phyloP scores from a whole-genome alignment of 225 moss, liverwort and hornwort genomes.

The Physcomitrellopsis africana region DNA sequence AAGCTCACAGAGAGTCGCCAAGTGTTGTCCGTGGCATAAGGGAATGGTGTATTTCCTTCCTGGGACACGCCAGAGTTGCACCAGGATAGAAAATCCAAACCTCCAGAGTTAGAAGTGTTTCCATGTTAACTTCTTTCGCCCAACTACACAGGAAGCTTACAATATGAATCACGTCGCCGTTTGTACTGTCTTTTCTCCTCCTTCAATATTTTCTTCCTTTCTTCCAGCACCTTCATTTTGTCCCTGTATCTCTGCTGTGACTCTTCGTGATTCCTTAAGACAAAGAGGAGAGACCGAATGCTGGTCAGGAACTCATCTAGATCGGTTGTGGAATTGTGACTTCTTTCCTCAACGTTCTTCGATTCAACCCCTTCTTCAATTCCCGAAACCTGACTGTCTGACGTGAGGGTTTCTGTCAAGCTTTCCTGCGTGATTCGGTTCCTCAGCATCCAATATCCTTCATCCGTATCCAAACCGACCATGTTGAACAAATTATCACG shows the following conservation, averaged over 20 bases:
- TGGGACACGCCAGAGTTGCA: neutral
- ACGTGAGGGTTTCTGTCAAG: constrained; percentile 9
- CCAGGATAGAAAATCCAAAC: neutral
- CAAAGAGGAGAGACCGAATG: constrained; percentile 28
- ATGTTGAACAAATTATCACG: constrained; percentile 3
- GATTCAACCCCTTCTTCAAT: constrained; percentile 28
- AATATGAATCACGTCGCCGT: constrained; percentile 22
- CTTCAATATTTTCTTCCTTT: constrained; percentile 20
- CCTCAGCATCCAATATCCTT: constrained; percentile 16
- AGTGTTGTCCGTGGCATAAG: neutral
- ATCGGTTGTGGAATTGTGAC: constrained; percentile 20
- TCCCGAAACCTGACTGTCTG: constrained; percentile 22
- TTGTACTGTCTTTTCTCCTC: constrained; percentile 30
- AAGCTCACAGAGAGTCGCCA: neutral
- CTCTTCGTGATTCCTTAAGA: constrained; percentile 27
- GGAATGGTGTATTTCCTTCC: neutral
- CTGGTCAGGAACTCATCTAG: constrained; percentile 23
- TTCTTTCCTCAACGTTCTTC: constrained; percentile 12
- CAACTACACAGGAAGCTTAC: constrained; percentile 1
- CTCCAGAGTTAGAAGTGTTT: neutral
- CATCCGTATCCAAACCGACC: neutral
- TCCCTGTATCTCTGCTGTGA: constrained; percentile 16
- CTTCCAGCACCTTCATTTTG: constrained; percentile 22
- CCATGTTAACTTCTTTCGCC: neutral
- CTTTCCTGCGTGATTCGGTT: constrained; percentile 22